A percentile compares a stretch with the other conserved stretches of the same genome.
Evolutionary conservation across 371 early-diverging fungal genomes (phyloP).

Genomic region (Mortierella sp.): DNA sequence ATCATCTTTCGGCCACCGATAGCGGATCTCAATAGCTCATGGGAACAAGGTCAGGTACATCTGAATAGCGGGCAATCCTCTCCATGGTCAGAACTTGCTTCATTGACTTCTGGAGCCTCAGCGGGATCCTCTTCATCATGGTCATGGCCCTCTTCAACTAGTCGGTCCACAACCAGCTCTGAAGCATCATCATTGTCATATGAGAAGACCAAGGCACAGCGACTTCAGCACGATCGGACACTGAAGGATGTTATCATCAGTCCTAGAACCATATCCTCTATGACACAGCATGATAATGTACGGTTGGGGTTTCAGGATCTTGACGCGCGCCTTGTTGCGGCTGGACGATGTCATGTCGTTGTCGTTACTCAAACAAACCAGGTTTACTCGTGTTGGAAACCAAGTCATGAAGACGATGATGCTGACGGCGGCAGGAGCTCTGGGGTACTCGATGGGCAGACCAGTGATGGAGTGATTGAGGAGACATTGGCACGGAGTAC

Average conservation of each 20-base stretch:
- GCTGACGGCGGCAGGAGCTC: neutral
- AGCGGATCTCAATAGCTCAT: neutral
- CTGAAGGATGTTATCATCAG: slow-evolving; percentile 20
- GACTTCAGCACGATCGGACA: too few species aligned
- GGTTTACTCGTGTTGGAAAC: slow-evolving; percentile 39
- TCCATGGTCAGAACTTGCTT: slow-evolving; percentile 12
- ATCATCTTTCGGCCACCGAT: slow-evolving; percentile 21
- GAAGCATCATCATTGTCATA: neutral
- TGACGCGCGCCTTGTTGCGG: slow-evolving; percentile 25
- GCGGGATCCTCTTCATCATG: slow-evolving; percentile 27
- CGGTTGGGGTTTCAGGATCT: slow-evolving; percentile 34
- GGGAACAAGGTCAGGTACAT: neutral
- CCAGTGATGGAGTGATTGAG: slow-evolving; percentile 9
- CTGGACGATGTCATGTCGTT: slow-evolving; percentile 34
- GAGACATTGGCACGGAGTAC: slow-evolving; percentile 18
- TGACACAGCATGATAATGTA: slow-evolving; percentile 24
- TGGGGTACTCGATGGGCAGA: neutral
- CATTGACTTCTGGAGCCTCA: slow-evolving; percentile 1
- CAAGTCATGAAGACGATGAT: slow-evolving; percentile 2
- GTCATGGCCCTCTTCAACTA: slow-evolving; percentile 16
- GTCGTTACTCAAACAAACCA: slow-evolving; percentile 27
- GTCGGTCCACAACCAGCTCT: slow-evolving; percentile 2
- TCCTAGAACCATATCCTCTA: slow-evolving; percentile 30
- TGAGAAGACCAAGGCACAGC: too few species aligned
- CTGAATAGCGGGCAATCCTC: slow-evolving; percentile 1